A percentile compares a stretch with the other conserved stretches of the same genome.
Evolutionary conservation across 1,284 basidiomycete species (phyloP).

Genomic region (Paramarasmius palmivorus): DNA sequence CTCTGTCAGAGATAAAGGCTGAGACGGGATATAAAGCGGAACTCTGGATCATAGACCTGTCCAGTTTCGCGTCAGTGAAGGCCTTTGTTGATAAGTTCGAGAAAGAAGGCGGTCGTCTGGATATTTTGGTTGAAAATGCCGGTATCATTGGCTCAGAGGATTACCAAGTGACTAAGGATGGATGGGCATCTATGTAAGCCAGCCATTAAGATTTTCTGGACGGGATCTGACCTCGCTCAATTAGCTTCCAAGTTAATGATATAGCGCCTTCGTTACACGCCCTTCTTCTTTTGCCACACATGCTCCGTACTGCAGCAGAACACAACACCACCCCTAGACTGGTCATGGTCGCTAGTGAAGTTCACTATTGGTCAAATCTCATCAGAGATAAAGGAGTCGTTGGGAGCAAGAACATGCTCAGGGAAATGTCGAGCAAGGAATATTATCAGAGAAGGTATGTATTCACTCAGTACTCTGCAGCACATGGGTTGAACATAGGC

Average conservation of each 20-base stretch:
- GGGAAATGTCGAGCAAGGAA: constrained; percentile 29
- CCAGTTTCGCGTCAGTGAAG: constrained; percentile 35
- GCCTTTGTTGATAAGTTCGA: constrained; percentile 37
- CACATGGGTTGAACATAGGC: background rate
- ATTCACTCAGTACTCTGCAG: constrained; percentile 13
- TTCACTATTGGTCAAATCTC: constrained; percentile 29
- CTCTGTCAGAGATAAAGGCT: constrained; percentile 26
- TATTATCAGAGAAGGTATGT: constrained; percentile 26
- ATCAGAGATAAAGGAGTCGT: constrained; percentile 22
- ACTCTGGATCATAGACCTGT: constrained; percentile 39
- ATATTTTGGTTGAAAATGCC: constrained; percentile 42
- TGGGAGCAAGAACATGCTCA: constrained; percentile 27
- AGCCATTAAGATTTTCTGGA: background rate
- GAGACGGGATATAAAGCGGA: constrained; percentile 34
- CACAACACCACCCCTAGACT: constrained; percentile 31
- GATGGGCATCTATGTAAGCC: constrained; percentile 38
- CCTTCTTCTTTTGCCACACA: constrained; percentile 40
- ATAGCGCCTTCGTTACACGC: constrained; percentile 38
- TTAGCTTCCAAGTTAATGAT: constrained; percentile 44
- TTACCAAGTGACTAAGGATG: constrained; percentile 32
- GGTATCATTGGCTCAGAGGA: constrained; percentile 19
- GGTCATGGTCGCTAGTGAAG: constrained; percentile 38
- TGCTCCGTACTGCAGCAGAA: constrained; percentile 35
- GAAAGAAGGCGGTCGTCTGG: constrained; percentile 35
- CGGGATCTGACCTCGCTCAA: background rate